Base-by-base conservation (phyloP, 352 stramenopile species). In the Aphanomyces invadans region DNA sequence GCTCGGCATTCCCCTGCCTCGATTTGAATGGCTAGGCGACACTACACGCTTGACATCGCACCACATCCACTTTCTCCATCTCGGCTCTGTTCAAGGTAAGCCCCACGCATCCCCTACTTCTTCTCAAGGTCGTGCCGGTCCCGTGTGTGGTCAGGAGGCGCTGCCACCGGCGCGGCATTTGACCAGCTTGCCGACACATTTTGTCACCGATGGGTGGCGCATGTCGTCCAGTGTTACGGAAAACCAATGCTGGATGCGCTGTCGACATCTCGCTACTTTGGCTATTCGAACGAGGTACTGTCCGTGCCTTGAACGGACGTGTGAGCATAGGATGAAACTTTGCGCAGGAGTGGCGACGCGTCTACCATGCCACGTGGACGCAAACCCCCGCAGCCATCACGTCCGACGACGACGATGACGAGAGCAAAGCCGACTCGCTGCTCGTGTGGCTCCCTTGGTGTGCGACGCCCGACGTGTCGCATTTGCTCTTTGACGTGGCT, bases 361-460 rank as follows among this genome's bases (percentile, higher is more conserved):
- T 67, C 5, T 48, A 67, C 46, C 60, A 36, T 36, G 38, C 42
- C n/a, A 59, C n/a, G n/a, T 67, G 60, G 49, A 57, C 49, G 11
- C 23, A 57, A 29, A 33, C 25, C 15, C 44, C 12, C 36, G 71
- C 45, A 2, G n/a, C 61, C 9, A n/a, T 64, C 23, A 42, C 45
- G 5, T 31, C n/a, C 17, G 55, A 53, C 39, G 17, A 32, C 19
- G 68, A 70, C 45, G 61, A 69, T 23, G 67, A 71, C 48, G 78
- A 77, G 59, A 74, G 83, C 25, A 68, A 68, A 0, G 75, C 78
- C 44, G 71, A 75, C 48, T 74, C 72, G 3, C 83, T 91, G 51
- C 88, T 90, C 36, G 78, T 95, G 12, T 93, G 83, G 83, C 74
- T 95, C 1, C 84, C 86, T 17, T 95, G 84, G 84, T 88, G 79